These are phyloP conservation scores for Pisolithus microcarpus DNA, from an alignment of 768 basidiomycete genomes.

Conservation along the genomic window DNA sequence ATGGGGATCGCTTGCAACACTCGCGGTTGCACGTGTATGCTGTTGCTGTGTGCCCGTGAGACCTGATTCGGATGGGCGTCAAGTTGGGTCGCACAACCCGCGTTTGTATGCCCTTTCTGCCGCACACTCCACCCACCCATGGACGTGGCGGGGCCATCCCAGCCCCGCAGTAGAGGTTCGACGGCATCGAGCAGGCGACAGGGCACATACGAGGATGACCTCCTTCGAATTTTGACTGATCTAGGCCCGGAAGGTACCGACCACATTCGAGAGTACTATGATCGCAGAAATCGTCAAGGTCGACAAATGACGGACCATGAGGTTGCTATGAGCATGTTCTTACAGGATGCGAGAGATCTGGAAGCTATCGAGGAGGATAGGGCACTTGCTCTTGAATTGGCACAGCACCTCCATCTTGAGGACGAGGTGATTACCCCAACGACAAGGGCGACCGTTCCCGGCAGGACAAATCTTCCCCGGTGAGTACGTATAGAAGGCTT, in stretches of 20 bases:
- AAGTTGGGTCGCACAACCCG: too few relatives aligned
- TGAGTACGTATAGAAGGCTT: not conserved
- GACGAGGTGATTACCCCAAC: not conserved
- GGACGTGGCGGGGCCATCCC: conserved; percentile 20
- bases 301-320: conserved; percentile 17
- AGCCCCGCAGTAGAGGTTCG: not conserved
- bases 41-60: too few relatives aligned
- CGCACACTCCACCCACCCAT: conserved; percentile 7
- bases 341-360: conserved; percentile 18
- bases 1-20: too few relatives aligned
- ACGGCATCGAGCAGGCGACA: conserved; percentile 8
- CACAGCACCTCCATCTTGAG: conserved; percentile 5
- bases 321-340: conserved; percentile 17
- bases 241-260: conserved; percentile 18
- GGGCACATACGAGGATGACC: conserved; percentile 23
- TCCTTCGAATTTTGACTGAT: conserved; percentile 14
- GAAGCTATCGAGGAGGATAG: conserved; percentile 15
- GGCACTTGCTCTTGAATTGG: conserved; percentile 16
- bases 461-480: conserved; percentile 4
- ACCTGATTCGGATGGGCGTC: too few relatives aligned
- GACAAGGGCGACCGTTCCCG: not conserved
- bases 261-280: conserved; percentile 12
- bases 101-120: too few relatives aligned
- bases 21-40: too few relatives aligned
- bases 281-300: conserved; percentile 3